phyloP scores from a whole-genome alignment of 2,329 filamentous ascomycete species.

The Sarocladium brachiariae region DNA sequence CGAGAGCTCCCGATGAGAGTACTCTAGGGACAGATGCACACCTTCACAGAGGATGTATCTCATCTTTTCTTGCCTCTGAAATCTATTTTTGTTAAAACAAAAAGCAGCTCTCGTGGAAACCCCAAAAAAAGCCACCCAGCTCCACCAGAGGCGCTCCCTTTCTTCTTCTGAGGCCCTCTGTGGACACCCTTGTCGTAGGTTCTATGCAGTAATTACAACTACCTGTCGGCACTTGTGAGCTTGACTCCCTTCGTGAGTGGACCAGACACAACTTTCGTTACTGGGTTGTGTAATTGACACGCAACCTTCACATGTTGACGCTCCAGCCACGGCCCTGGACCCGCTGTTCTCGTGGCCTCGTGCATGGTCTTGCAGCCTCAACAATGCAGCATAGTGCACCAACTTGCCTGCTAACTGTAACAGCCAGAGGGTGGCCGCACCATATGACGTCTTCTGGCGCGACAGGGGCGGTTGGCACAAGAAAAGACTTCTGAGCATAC shows the following conservation, averaged over 20 bases:
- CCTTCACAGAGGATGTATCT: too few species aligned
- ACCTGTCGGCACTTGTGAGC: constrained; percentile 8
- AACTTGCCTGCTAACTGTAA: neutral
- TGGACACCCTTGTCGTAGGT: too few species aligned
- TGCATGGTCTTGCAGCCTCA: constrained; percentile 8
- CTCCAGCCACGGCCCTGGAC: neutral
- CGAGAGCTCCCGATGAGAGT: too few species aligned
- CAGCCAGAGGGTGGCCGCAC: constrained; percentile 6
- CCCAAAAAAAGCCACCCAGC: too few species aligned
- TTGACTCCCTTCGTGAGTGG: neutral
- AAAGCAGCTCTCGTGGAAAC: too few species aligned
- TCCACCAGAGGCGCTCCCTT: too few species aligned
- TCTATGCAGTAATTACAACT: too few species aligned
- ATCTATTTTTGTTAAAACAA: too few species aligned
- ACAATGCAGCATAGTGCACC: constrained; percentile 4
- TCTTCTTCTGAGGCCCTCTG: too few species aligned
- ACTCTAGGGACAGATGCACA: too few species aligned
- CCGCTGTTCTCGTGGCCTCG: constrained; percentile 9
- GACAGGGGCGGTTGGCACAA: neutral
- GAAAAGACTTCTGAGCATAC: neutral
- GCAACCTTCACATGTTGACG: too few species aligned
- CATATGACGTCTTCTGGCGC: constrained; percentile 7
- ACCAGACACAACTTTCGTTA: neutral
- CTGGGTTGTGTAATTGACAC: constrained; percentile 1
- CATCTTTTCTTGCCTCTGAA: too few species aligned